A percentile compares a stretch with the other conserved stretches of the same genome.
These are phyloP conservation scores for Alternaria sp. DNA, from an alignment of 2,329 filamentous ascomycete species.

Conservation along the genomic window DNA sequence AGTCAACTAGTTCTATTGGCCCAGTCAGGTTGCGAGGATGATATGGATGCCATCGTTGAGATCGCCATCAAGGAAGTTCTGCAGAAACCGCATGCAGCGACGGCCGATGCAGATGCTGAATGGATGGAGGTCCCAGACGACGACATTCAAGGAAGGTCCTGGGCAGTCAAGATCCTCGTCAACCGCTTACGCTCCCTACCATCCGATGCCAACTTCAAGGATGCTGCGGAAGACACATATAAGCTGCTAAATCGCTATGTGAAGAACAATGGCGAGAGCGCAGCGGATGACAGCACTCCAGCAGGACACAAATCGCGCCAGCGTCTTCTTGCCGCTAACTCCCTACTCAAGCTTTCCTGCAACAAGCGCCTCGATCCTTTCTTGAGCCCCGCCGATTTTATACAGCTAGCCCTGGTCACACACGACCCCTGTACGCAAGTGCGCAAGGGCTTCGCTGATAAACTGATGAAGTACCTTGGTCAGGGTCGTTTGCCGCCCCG, in stretches of 20 bases:
- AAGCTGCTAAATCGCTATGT: slow-evolving; percentile 82
- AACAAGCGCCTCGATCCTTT: slow-evolving; percentile 78
- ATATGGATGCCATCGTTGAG: slow-evolving; percentile 79
- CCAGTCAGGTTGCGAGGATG: slow-evolving; percentile 72
- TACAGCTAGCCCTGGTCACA: slow-evolving; percentile 79
- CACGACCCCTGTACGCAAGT: slow-evolving; percentile 81
- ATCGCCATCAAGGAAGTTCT: slow-evolving; percentile 80
- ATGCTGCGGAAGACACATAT: slow-evolving; percentile 73
- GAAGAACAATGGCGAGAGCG: slow-evolving; percentile 79
- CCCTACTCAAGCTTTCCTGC: slow-evolving; percentile 82
- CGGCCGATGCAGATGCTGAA: slow-evolving; percentile 61
- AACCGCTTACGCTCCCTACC: slow-evolving; percentile 77
- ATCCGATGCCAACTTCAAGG: slow-evolving; percentile 55
- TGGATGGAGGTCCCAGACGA: slow-evolving; percentile 73
- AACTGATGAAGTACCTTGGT: slow-evolving; percentile 90
- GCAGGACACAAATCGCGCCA: slow-evolving; percentile 81
- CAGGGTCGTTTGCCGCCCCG: slow-evolving; percentile 73
- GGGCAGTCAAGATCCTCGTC: slow-evolving; percentile 84
- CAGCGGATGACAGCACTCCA: slow-evolving; percentile 76
- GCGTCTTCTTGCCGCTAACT: slow-evolving; percentile 80
- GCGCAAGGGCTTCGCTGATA: slow-evolving; percentile 79
- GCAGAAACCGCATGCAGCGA: slow-evolving; percentile 69
- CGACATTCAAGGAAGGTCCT: slow-evolving; percentile 82
- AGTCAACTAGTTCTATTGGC: slow-evolving; percentile 80
- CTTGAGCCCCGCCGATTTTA: slow-evolving; percentile 78